Base-by-base conservation (phyloP, 2,329 filamentous ascomycete genomes). In the Falciphora oryzae region DNA sequence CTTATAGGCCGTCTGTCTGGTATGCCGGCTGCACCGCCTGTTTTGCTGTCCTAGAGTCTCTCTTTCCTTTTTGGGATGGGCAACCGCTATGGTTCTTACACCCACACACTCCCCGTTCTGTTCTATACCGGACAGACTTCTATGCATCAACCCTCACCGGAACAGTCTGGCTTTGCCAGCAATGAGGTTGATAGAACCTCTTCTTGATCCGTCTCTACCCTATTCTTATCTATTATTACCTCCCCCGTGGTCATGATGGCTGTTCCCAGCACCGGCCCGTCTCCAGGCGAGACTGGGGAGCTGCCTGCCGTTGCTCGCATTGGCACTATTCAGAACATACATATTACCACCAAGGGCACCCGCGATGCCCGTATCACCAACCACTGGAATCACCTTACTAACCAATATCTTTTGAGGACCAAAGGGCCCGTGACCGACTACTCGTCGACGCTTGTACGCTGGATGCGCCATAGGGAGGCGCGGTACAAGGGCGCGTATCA, bases 391-490 rank as follows among this genome's bases (percentile, higher is more conserved):
- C 44, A 53, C n/a, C 18, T 22, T 53, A 28, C 60, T 62, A 50
- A 62, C 38, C 22, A 50, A 14, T 31, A 44, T 28, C 11, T 6
- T 28, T 16, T n/a, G 44, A 22, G 18, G 18, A 7, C 2, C 56
- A 22, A 62, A 96, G 92, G 93, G 68, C 90, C 93, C 59, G 92
- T 96, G 18, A 97, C 93, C 59, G 93, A 97, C 77, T 97, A 97
- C 83, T 90, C 92, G 72, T 89, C 93, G 29, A 95, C 92, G 13
- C 85, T 96, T 75, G 89, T 91, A 63, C 91, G 96, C 76, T 99
- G 92, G 91, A 92, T 96, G 85, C 89, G 90, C 72, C 87, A 92
- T 73, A 87, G 94, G 65, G 85, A 87, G 71, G 89, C 90, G 32
- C 88, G 88, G 69, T 94, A 91, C 77, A 89, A 88, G 73, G 88